Percentiles rank a stretch among this genome's conserved stretches.
Evolutionary conservation across 139 green algal species (phyloP).

Genomic region (Chlorella sp.): DNA sequence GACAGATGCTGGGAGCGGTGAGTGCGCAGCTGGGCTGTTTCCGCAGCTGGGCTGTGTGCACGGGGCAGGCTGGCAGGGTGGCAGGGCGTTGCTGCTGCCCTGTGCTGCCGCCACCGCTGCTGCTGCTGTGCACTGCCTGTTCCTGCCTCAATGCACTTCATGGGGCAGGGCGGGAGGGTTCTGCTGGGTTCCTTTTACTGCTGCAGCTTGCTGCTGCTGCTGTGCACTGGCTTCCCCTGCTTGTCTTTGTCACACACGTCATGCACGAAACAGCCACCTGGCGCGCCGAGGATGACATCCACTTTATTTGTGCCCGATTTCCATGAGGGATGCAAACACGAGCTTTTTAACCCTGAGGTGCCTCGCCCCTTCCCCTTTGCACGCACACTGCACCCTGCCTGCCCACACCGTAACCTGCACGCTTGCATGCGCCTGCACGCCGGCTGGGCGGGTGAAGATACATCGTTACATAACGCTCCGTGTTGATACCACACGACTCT

Average conservation of each 20-base stretch:
- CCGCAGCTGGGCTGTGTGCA: too few species aligned
- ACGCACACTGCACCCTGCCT: neutral
- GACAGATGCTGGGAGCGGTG: slow-evolving; percentile 39
- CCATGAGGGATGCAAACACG: neutral
- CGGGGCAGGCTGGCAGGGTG: too few species aligned
- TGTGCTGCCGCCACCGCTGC: neutral
- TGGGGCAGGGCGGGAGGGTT: too few species aligned
- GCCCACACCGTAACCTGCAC: neutral
- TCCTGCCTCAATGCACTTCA: too few species aligned
- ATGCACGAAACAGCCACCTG: neutral
- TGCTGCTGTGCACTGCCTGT: neutral
- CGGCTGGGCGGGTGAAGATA: slow-evolving; percentile 3
- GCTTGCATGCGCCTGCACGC: neutral
- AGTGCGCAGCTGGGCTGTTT: too few species aligned
- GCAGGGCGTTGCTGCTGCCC: neutral
- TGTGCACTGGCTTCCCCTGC: too few species aligned
- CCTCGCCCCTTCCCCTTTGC: neutral
- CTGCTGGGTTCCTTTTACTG: too few species aligned
- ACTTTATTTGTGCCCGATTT: neutral
- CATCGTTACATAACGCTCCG: slow-evolving; percentile 9
- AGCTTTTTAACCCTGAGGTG: slow-evolving; percentile 17
- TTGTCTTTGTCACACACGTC: too few species aligned
- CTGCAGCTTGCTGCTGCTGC: too few species aligned
- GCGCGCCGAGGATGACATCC: neutral
- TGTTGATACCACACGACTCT: slow-evolving; percentile 41